Percentiles rank a stretch among this genome's conserved stretches.
Conservation (phyloP, 148 eudicot species). For the Camellia granthamiana region DNA sequence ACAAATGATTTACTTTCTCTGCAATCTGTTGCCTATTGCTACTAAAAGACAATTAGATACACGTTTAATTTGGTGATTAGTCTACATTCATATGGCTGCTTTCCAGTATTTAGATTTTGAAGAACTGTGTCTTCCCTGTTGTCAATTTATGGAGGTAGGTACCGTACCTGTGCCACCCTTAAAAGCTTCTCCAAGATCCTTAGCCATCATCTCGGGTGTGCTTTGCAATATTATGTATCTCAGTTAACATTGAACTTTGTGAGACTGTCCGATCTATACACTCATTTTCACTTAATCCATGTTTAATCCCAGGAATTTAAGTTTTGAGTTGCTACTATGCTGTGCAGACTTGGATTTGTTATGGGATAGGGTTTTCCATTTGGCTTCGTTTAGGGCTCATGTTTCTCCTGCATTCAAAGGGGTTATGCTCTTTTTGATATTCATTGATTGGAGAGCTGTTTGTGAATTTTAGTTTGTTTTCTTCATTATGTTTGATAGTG, state of each 20-base stretch:
- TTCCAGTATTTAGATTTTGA: background rate
- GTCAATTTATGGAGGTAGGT: background rate
- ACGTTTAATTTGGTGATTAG: no score
- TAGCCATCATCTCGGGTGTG: background rate
- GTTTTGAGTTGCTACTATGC: background rate
- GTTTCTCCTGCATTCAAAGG: no score
- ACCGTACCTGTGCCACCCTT: background rate
- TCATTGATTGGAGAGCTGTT: no score
- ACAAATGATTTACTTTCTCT: no score
- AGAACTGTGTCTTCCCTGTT: background rate
- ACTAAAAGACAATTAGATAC: no score
- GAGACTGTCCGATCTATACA: background rate
- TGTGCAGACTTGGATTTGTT: no score
- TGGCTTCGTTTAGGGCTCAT: background rate
- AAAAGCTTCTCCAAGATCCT: background rate
- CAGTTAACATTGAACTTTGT: background rate
- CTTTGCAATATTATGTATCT: background rate
- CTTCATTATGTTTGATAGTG: no score
- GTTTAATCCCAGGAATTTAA: background rate
- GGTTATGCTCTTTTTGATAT: no score
- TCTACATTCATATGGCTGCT: no score
- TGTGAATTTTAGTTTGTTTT: no score
- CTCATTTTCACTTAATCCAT: background rate
- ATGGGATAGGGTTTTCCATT: no score
- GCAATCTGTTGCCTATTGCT: no score